These are phyloP conservation scores for Tetrapyrgos nigripes DNA, from an alignment of 1,284 basidiomycete species.

Conservation along the genomic window DNA sequence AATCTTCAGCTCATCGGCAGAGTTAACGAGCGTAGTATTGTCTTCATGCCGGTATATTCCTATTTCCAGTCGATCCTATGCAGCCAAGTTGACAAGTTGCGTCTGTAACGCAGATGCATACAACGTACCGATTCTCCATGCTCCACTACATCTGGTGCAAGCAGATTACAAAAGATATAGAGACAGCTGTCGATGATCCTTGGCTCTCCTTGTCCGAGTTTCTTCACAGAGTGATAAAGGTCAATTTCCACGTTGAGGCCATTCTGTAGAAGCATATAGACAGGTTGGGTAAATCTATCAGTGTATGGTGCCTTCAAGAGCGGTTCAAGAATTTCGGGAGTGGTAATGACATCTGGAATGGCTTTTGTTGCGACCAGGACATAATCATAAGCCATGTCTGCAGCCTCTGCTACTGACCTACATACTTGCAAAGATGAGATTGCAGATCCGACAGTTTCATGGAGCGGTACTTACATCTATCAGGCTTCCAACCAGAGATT, in stretches of 20 bases:
- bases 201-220: slow-evolving; percentile 20
- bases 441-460: neutral
- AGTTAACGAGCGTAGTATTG: slow-evolving; percentile 33
- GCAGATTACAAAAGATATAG: slow-evolving; percentile 20
- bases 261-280: slow-evolving; percentile 20
- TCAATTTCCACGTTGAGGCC: slow-evolving; percentile 19
- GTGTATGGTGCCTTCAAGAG: slow-evolving; percentile 15
- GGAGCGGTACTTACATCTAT: slow-evolving; percentile 14
- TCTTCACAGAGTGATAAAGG: slow-evolving; percentile 14
- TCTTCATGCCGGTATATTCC: slow-evolving; percentile 44
- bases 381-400: slow-evolving; percentile 18
- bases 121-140: slow-evolving; percentile 15
- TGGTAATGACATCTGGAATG: slow-evolving; percentile 17
- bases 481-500: slow-evolving; percentile 20
- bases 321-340: slow-evolving; percentile 13
- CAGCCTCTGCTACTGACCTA: slow-evolving; percentile 14
- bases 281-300: slow-evolving; percentile 16
- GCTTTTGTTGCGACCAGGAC: slow-evolving; percentile 17
- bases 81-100: neutral
- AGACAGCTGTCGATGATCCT: slow-evolving; percentile 18
- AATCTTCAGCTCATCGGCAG: slow-evolving; percentile 33
- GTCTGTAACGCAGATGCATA: neutral
- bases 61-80: slow-evolving; percentile 41
- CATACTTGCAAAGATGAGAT: neutral
- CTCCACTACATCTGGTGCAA: slow-evolving; percentile 18